Evolutionary conservation across 2,329 filamentous ascomycete genomes (phyloP).

Genomic region (Cytospora paraplurivora): DNA sequence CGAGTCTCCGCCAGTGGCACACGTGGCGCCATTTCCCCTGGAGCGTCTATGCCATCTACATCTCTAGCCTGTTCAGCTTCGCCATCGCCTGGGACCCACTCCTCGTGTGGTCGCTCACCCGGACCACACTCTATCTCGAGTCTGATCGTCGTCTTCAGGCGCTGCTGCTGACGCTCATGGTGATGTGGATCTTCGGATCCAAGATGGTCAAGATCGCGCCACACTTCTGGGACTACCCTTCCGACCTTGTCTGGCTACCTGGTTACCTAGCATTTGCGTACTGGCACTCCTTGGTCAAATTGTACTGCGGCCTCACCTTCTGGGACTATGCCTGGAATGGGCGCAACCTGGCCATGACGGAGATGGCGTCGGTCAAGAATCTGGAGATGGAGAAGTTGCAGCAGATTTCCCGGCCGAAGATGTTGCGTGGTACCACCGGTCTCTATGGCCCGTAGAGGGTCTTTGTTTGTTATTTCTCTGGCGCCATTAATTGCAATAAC

Average conservation of each 20-base stretch:
- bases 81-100: conserved; percentile 53
- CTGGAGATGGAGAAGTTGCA: conserved; percentile 1
- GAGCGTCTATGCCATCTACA: conserved; percentile 58
- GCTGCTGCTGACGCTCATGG: conserved; percentile 27
- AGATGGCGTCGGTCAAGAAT: background rate
- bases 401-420: background rate
- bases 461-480: background rate
- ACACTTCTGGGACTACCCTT: conserved; percentile 53
- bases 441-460: background rate
- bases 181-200: conserved; percentile 52
- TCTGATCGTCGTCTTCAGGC: conserved; percentile 12
- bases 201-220: conserved; percentile 61
- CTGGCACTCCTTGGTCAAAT: conserved; percentile 58
- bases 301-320: conserved; percentile 57
- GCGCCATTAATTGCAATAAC: background rate
- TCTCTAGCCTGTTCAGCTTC: conserved; percentile 57
- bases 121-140: conserved; percentile 26
- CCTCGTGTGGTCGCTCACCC: conserved; percentile 40
- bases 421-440: background rate
- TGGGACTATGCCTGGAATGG: conserved; percentile 48
- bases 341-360: conserved; percentile 36
- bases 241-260: conserved; percentile 53
- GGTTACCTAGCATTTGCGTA: conserved; percentile 58
- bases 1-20: conserved; percentile 44
- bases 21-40: conserved; percentile 51